Percentiles rank a stretch among this genome's conserved stretches.
phyloP scores from a whole-genome alignment of 1,139 yeast genomes.

The Yamadazyma atlantica region DNA sequence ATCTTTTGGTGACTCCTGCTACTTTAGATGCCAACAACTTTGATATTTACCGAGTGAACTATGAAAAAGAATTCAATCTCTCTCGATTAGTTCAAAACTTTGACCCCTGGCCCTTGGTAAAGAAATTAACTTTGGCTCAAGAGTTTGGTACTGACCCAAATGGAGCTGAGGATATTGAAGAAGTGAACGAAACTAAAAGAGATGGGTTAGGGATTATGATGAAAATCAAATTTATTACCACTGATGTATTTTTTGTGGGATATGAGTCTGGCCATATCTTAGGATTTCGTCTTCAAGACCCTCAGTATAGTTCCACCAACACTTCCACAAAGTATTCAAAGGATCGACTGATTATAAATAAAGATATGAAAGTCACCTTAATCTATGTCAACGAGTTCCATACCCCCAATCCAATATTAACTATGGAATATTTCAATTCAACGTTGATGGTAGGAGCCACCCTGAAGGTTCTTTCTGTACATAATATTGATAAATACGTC shows the following conservation, averaged over 20 bases:
- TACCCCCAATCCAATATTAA: conserved; percentile 52
- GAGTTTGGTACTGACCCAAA: background rate
- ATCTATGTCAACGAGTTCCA: conserved; percentile 30
- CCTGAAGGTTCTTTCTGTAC: conserved; percentile 29
- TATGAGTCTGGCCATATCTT: conserved; percentile 59
- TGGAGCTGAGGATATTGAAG: conserved; percentile 10
- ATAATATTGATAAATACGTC: conserved; percentile 13
- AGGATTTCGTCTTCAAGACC: conserved; percentile 20
- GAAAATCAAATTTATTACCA: conserved; percentile 40
- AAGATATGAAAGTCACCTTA: conserved; percentile 14
- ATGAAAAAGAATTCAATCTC: conserved; percentile 17
- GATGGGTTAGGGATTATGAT: conserved; percentile 56
- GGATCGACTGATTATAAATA: conserved; percentile 7
- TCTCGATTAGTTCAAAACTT: conserved; percentile 28
- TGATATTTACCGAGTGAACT: conserved; percentile 47
- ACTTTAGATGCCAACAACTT: conserved; percentile 52
- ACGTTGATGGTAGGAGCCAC: conserved; percentile 45
- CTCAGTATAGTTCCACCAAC: conserved; percentile 10
- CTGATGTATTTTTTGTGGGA: conserved; percentile 42
- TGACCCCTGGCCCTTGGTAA: conserved; percentile 20
- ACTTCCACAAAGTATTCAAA: background rate
- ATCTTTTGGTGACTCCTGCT: conserved; percentile 48
- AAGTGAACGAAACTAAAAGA: conserved; percentile 19
- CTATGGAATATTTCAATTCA: conserved; percentile 25
- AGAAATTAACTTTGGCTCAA: conserved; percentile 3